Evolutionary conservation across 805 yeast genomes (phyloP), one percentile per base, ranked within the genome.

Genomic region (Candida takata): DNA sequence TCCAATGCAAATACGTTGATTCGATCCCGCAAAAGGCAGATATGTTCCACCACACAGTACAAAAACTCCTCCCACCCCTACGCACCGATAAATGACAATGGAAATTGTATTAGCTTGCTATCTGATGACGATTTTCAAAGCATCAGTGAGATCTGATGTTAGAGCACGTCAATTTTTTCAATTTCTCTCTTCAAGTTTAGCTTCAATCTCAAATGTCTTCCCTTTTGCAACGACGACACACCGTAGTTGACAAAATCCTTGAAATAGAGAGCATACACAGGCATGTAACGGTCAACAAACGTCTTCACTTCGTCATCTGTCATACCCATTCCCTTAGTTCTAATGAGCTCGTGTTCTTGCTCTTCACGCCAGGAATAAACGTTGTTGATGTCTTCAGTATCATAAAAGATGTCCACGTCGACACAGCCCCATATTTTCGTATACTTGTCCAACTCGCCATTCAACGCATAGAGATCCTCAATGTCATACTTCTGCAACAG

Each of bases 271-370:
- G 74, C 71, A 49, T 90, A 90, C 25, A 81, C 73, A 1, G 95
- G 95, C 86, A 84, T 81, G 57, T 90, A 90, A 41, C 95, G 70
- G 41, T 80, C 75, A 9, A 90, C 79, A 64, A 92, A 92, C 14
- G 44, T 44, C 8, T 46, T 57, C 5, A 90, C 95, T 47, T 80
- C 70, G 1, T 53, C 66, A 46, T 84, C 92, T 2, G 79, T 59
- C 97, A 92, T 88, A 0, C 97, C 97, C 1, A 48, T 35, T 0
- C 95, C 95, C 17, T 57, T 65, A 8, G 42, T 35, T 13, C 37
- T 34, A 9, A 78, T 73, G 48, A 85, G 58, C 3, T 62, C 70
- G 39, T 79, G 79, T 49, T 86, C 95, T 51, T 72, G 77, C 37
- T 51, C 74, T 5, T 70, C 56, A 41, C 97, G 69, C 97, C 97